These are phyloP conservation scores for Geopyxis carbonaria DNA, from an alignment of 495 filamentous ascomycete genomes.

Conservation along the genomic window DNA sequence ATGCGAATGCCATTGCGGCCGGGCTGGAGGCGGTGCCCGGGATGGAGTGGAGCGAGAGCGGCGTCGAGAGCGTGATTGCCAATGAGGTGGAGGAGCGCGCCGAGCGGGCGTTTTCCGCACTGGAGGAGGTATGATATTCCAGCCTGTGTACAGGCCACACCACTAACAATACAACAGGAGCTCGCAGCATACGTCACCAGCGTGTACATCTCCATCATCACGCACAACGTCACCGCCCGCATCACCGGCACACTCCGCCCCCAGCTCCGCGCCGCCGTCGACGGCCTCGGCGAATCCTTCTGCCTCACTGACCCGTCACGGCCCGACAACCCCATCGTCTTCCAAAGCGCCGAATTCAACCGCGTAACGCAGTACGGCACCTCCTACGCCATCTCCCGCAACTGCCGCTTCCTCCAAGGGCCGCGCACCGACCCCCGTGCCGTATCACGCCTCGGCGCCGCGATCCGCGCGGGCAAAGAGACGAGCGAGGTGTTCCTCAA, in stretches of 20 bases:
- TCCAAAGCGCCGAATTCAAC: conserved; percentile 50
- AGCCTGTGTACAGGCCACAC: too few species aligned
- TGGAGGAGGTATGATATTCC: too few species aligned
- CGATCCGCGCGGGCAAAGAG: conserved; percentile 39
- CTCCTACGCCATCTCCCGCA: conserved; percentile 40
- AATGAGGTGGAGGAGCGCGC: too few species aligned
- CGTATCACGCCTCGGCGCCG: conserved; percentile 38
- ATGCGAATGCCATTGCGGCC: conserved; percentile 46
- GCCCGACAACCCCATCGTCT: conserved; percentile 59
- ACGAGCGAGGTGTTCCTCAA: conserved; percentile 52
- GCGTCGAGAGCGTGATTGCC: too few species aligned
- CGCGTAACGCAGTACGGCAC: conserved; percentile 45
- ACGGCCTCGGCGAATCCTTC: conserved; percentile 60
- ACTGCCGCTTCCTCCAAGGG: conserved; percentile 48
- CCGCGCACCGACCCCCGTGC: conserved; percentile 37
- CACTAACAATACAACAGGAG: too few species aligned
- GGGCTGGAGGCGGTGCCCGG: conserved; percentile 28
- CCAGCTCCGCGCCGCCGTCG: conserved; percentile 40
- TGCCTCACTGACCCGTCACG: conserved; percentile 60
- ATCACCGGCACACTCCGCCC: conserved; percentile 40
- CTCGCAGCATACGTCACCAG: conserved; percentile 55
- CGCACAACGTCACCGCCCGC: conserved; percentile 37
- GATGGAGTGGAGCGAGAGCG: too few species aligned
- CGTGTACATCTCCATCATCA: conserved; percentile 40
- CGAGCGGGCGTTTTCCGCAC: too few species aligned